Conservation (phyloP, 257 asterid species). For the Gentiana straminea region DNA sequence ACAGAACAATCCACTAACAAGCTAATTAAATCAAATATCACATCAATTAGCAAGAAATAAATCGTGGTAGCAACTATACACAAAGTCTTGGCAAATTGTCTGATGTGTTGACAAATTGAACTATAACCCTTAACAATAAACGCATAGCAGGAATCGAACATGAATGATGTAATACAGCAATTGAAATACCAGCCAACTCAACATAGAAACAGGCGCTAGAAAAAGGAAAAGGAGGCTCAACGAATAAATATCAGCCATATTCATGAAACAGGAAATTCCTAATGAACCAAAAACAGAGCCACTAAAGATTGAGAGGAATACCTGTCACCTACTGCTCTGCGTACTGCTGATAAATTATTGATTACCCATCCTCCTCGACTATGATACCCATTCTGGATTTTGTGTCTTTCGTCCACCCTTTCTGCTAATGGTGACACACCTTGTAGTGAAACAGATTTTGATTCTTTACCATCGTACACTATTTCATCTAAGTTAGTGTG, state of each 20-base stretch:
- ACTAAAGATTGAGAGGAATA: neutral
- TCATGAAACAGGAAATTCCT: neutral
- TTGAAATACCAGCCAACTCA: neutral
- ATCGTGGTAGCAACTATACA: neutral
- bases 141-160: neutral
- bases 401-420: slow-evolving; percentile 13
- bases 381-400: slow-evolving; percentile 15
- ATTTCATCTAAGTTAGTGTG: slow-evolving; percentile 20
- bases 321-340: slow-evolving; percentile 26
- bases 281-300: neutral
- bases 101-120: neutral
- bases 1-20: neutral
- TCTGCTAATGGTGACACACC: slow-evolving; percentile 12
- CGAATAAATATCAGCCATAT: neutral
- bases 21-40: neutral
- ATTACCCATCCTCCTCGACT: slow-evolving; percentile 24
- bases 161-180: neutral
- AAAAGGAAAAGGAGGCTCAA: neutral
- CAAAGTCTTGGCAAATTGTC: neutral
- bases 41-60: neutral
- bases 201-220: neutral
- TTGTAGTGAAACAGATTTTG: slow-evolving; percentile 10
- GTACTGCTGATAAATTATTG: slow-evolving; percentile 5
- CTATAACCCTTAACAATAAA: neutral
- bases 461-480: slow-evolving; percentile 12